These are phyloP conservation scores for Abrus pulchellus DNA, from an alignment of 306 rosid species.

Conservation along the genomic window DNA sequence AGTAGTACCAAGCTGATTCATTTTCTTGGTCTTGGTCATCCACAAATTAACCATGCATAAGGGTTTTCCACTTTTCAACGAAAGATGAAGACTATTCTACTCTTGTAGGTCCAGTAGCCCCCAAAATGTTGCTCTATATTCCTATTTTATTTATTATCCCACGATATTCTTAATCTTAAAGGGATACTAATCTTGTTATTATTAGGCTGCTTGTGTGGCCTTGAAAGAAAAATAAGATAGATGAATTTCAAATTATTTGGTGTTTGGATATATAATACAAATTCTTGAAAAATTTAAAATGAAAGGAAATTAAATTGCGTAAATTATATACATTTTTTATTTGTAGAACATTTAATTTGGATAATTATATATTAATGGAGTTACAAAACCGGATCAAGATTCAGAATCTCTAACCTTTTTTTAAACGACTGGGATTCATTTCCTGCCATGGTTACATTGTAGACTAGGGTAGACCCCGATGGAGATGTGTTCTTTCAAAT, in stretches of 20 bases:
- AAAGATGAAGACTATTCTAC: neutral
- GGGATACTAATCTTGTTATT: neutral
- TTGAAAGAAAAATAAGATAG: neutral
- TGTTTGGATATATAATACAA: neutral
- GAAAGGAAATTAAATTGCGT: neutral
- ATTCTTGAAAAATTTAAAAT: neutral
- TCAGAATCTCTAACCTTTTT: neutral
- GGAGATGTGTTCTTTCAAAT: neutral
- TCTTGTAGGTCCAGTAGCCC: too few relatives aligned
- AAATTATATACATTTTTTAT: neutral
- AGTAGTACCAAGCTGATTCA: neutral
- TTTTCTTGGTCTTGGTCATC: neutral
- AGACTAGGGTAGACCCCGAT: neutral
- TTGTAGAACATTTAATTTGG: neutral
- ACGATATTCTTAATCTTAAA: neutral
- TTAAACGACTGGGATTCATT: neutral
- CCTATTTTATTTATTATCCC: too few relatives aligned
- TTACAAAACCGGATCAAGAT: neutral
- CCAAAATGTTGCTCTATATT: too few relatives aligned
- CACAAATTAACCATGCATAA: neutral
- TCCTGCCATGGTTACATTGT: neutral
- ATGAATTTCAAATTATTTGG: neutral
- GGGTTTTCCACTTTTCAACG: neutral
- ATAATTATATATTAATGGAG: neutral
- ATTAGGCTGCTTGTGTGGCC: neutral